phyloP scores from a whole-genome alignment of 257 asterid genomes.

The Anisodus tanguticus region DNA sequence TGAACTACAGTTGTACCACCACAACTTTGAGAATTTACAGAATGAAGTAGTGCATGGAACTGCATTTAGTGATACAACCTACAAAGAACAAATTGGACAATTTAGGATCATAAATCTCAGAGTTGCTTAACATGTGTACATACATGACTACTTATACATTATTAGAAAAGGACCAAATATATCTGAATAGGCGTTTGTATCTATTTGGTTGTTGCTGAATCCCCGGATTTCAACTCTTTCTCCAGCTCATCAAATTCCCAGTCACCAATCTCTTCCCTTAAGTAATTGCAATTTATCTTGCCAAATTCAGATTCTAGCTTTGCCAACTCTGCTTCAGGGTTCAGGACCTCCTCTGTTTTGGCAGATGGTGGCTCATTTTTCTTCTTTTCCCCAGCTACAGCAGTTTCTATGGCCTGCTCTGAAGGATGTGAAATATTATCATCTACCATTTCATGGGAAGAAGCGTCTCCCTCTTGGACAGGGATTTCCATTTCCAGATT shows the following conservation, averaged over 20 bases:
- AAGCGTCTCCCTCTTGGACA: constrained; percentile 45
- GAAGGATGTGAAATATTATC: constrained; percentile 47
- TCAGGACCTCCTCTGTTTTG: constrained; percentile 56
- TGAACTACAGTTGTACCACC: constrained; percentile 15
- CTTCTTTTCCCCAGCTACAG: constrained; percentile 40
- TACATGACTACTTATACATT: constrained; percentile 14
- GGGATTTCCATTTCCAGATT: constrained; percentile 82
- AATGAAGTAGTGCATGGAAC: constrained; percentile 29
- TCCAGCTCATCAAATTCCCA: constrained; percentile 99
- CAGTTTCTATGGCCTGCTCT: constrained; percentile 40
- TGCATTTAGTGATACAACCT: not conserved
- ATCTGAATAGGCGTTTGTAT: not conserved
- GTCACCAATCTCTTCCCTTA: constrained; percentile 78
- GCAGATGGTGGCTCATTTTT: constrained; percentile 38
- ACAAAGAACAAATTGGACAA: constrained; percentile 32
- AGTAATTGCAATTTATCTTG: constrained; percentile 62
- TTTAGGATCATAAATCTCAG: constrained; percentile 33
- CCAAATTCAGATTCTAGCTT: constrained; percentile 92
- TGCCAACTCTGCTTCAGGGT: constrained; percentile 80
- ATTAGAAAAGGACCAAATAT: constrained; percentile 33
- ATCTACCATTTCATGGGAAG: constrained; percentile 46
- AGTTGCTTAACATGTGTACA: constrained; percentile 28
- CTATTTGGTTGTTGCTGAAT: constrained; percentile 50
- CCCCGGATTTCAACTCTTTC: constrained; percentile 66
- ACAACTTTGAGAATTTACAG: constrained; percentile 42